A percentile compares a stretch with the other conserved stretches of the same genome.
Conservation (phyloP, 2,329 filamentous ascomycete species). For the Penicillium sp. region DNA sequence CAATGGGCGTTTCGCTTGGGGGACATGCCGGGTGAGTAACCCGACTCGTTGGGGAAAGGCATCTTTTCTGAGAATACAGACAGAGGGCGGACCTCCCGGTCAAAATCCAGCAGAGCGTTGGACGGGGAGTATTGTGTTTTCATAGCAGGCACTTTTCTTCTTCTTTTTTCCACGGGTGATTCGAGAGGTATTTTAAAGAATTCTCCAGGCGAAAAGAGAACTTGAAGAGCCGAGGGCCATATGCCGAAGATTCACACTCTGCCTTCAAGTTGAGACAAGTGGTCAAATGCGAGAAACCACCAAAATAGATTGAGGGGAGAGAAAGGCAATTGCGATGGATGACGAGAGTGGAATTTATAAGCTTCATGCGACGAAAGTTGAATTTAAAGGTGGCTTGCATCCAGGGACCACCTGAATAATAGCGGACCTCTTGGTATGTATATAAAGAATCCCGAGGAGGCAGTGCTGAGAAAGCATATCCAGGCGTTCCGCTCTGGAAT, state of each 20-base stretch:
- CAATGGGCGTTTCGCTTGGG: constrained; percentile 8
- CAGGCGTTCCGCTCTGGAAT: constrained; percentile 20
- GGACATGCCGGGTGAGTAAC: constrained; percentile 2
- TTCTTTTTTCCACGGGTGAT: not conserved
- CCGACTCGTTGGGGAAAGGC: not conserved
- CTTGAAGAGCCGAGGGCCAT: not conserved
- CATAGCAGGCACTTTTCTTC: constrained; percentile 15
- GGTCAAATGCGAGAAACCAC: not conserved
- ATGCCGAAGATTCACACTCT: not conserved
- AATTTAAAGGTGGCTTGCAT: constrained; percentile 6
- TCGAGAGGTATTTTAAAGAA: not conserved
- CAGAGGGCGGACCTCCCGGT: constrained; percentile 7
- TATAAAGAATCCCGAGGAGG: constrained; percentile 16
- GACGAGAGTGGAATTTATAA: constrained; percentile 12
- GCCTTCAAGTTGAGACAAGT: not conserved
- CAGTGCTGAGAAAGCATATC: constrained; percentile 20
- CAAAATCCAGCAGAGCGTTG: constrained; percentile 9
- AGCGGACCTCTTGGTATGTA: constrained; percentile 10
- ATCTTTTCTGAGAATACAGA: not conserved
- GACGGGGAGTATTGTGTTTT: constrained; percentile 8
- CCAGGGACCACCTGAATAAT: constrained; percentile 6
- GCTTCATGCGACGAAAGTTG: constrained; percentile 2
- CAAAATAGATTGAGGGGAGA: not conserved
- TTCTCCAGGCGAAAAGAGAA: not conserved
- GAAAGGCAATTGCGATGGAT: not conserved